Evolutionary conservation across 2,329 filamentous ascomycete genomes (phyloP).

Genomic region (Pseudogymnoascus verrucosus): DNA sequence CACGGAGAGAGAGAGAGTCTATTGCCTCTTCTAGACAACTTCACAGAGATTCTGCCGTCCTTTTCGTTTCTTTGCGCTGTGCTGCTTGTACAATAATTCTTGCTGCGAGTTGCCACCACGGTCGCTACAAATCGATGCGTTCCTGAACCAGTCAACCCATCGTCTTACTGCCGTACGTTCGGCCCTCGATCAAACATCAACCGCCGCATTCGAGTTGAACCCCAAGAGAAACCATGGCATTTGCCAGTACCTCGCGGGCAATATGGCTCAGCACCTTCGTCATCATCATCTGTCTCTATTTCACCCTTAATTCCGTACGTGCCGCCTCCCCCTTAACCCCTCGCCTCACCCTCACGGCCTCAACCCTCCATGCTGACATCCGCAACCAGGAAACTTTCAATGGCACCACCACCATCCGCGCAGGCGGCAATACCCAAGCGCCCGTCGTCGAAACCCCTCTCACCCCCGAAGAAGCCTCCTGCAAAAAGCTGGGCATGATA

Average conservation of each 20-base stretch:
- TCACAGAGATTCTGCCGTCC: not conserved
- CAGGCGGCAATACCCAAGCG: not conserved
- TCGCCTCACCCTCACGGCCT: not conserved
- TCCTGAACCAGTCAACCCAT: not conserved
- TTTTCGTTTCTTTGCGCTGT: not conserved
- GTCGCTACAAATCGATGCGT: not conserved
- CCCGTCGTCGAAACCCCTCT: not conserved
- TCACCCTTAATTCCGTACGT: not conserved
- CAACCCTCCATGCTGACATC: not conserved
- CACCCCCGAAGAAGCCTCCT: not conserved
- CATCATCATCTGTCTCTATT: slow-evolving; percentile 1
- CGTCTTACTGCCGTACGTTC: not conserved
- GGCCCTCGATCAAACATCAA: not conserved
- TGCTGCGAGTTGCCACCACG: not conserved
- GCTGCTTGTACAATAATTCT: not conserved
- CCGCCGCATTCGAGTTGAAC: not conserved
- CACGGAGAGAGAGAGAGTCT: not conserved
- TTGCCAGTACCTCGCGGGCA: not conserved
- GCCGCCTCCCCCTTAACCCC: not conserved
- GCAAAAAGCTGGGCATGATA: not conserved
- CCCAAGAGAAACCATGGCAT: not conserved
- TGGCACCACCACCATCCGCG: not conserved
- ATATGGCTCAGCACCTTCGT: not conserved
- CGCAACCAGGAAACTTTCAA: not conserved
- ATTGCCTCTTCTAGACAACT: not conserved